Conservation (phyloP, 805 yeast genomes). For the Nakazawaea wyomingensis region DNA sequence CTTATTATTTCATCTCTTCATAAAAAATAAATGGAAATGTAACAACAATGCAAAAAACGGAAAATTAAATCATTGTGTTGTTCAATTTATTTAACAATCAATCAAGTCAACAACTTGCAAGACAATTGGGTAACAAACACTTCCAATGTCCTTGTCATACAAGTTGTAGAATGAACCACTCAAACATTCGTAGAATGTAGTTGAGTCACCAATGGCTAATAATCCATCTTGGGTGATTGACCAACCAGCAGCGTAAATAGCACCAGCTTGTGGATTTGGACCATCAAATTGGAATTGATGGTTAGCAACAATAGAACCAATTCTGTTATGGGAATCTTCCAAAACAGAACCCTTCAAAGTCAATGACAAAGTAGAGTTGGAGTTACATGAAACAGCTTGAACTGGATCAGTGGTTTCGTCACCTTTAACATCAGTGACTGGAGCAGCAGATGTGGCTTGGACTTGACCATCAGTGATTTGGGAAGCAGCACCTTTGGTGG, state of each 20-base stretch:
- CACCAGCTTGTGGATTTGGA: conserved; percentile 79
- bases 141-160: conserved; percentile 59
- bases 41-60: neutral
- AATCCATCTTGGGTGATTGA: conserved; percentile 48
- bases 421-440: conserved; percentile 14
- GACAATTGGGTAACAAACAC: conserved; percentile 59
- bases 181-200: conserved; percentile 66
- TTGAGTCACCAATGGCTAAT: conserved; percentile 58
- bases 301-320: conserved; percentile 78
- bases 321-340: conserved; percentile 56
- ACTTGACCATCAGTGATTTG: conserved; percentile 47
- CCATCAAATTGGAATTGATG: conserved; percentile 79
- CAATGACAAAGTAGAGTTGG: conserved; percentile 48
- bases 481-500: conserved; percentile 31
- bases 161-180: conserved; percentile 77
- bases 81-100: conserved; percentile 32
- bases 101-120: conserved; percentile 56
- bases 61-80: conserved; percentile 7
- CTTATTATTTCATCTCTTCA: too few relatives aligned
- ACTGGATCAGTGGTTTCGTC: conserved; percentile 11
- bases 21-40: too few relatives aligned
- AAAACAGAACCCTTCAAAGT: conserved; percentile 45
- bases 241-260: conserved; percentile 64
- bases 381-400: conserved; percentile 24
- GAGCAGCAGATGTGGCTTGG: conserved; percentile 28